Base-by-base conservation (phyloP, 2,329 filamentous ascomycete genomes). In the Xylaria sp. region DNA sequence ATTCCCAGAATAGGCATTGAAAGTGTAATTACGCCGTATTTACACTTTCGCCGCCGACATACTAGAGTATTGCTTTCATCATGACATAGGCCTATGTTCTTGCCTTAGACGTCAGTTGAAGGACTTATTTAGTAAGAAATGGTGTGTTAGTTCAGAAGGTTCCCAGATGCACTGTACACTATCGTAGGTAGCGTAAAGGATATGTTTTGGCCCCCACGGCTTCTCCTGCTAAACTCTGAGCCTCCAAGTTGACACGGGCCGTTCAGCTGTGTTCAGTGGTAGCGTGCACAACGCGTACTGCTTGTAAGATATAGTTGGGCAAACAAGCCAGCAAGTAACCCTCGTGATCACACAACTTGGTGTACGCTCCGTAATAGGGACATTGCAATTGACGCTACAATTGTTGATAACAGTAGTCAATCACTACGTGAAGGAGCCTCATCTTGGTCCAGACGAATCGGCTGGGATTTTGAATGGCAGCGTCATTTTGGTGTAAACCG, bases 391-490 rank as follows among this genome's bases (percentile, higher is more conserved):
- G 15, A 54, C 23, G 31, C 18, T 7, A 18, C 3, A 13, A 9
- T 41, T 51, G 15, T 58, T 41, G 54, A 46, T 18, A 34, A 13
- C 3, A 7, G 15, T 41, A 25, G 28, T 34, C 6, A 41, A 10
- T 44, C 23, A 25, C 46, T 4, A 10, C n/a, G 25, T 20, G 5
- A 44, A 46, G 46, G 18, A 63, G 23, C 52, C 54, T 58, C 55
- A 59, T 63, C 44, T 63, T 37, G 54, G 46, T 44, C 25, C 41
- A 23, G 52, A 57, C 25, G 58, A 23, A 23, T 34, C 20, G 15
- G 34, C 18, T 28, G 31, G 23, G 18, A 37, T 9, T 13, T 20
- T 20, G 2, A 10, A 28, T 48, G 28, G 28, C 34, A 55, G 34
- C 25, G 12, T 18, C 31, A 12, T 55, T 34, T 18, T 34, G 4